Conservation (phyloP, 2,329 filamentous ascomycete species). For the Fusarium luffae region DNA sequence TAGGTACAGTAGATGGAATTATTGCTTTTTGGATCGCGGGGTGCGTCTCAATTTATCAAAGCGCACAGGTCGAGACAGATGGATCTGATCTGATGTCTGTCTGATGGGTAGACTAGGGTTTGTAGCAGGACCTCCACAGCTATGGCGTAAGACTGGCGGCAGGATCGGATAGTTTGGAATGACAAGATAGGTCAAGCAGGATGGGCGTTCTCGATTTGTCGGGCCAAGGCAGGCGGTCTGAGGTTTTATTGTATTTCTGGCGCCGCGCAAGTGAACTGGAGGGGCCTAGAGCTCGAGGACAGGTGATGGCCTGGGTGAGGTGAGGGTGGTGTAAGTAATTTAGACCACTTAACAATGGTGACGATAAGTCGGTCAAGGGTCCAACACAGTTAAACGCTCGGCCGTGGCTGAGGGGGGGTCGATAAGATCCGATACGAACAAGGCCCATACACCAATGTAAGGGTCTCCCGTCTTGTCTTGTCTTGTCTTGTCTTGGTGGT, state of each 20-base stretch:
- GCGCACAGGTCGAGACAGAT: slow-evolving; percentile 14
- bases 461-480: slow-evolving; percentile 22
- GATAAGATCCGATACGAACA: slow-evolving; percentile 33
- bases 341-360: slow-evolving; percentile 18
- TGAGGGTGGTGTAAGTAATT: slow-evolving; percentile 37
- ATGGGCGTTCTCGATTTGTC: slow-evolving; percentile 30
- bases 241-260: slow-evolving; percentile 43
- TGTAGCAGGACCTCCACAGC: slow-evolving; percentile 6
- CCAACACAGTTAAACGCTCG: slow-evolving; percentile 15
- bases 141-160: slow-evolving; percentile 30
- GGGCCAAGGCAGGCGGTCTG: slow-evolving; percentile 41
- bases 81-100: slow-evolving; percentile 8
- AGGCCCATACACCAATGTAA: slow-evolving; percentile 31
- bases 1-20: not conserved
- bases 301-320: slow-evolving; percentile 21
- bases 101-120: not conserved
- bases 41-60: slow-evolving; percentile 27
- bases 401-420: slow-evolving; percentile 14
- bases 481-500: slow-evolving; percentile 13
- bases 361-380: slow-evolving; percentile 34
- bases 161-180: slow-evolving; percentile 33
- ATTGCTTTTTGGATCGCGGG: slow-evolving; percentile 11
- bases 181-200: slow-evolving; percentile 24
- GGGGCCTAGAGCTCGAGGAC: slow-evolving; percentile 33
- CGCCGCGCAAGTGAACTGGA: slow-evolving; percentile 31